phyloP scores from a whole-genome alignment of 2,329 filamentous ascomycete species.

The Hawksworthiomyces lignivorus region DNA sequence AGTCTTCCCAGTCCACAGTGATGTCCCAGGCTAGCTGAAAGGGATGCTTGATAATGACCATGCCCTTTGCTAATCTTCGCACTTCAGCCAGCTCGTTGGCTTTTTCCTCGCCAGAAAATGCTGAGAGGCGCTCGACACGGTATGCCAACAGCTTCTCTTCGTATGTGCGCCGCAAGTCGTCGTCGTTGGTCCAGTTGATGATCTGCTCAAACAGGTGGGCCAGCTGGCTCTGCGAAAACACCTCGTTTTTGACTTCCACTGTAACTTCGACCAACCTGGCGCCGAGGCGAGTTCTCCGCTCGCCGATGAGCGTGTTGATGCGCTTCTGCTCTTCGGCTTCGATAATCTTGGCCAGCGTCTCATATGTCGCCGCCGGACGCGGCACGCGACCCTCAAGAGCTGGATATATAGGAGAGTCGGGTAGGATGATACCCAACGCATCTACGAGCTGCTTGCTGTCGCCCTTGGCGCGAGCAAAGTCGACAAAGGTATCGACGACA shows the following conservation, averaged over 20 bases:
- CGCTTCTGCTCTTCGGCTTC: conserved; percentile 82
- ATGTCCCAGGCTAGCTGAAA: conserved; percentile 88
- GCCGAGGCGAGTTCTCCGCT: conserved; percentile 79
- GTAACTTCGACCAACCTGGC: conserved; percentile 79
- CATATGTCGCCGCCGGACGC: conserved; percentile 72
- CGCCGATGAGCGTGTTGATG: conserved; percentile 84
- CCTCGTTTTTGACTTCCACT: conserved; percentile 77
- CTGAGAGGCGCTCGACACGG: conserved; percentile 68
- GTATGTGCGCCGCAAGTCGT: conserved; percentile 72
- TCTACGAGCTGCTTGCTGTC: conserved; percentile 66
- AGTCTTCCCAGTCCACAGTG: conserved; percentile 80
- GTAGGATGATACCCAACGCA: conserved; percentile 69
- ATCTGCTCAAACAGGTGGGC: conserved; percentile 73
- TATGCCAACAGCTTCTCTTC: conserved; percentile 85
- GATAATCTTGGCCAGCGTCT: conserved; percentile 71
- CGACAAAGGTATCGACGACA: conserved; percentile 71
- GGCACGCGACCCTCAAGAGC: conserved; percentile 78
- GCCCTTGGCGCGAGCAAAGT: conserved; percentile 65
- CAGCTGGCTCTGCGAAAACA: conserved; percentile 67
- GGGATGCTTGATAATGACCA: conserved; percentile 93
- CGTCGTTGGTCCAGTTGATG: conserved; percentile 85
- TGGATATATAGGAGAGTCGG: conserved; percentile 71
- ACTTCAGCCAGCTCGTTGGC: conserved; percentile 62
- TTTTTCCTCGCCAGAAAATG: conserved; percentile 61
- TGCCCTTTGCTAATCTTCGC: conserved; percentile 71